A percentile compares a stretch with the other conserved stretches of the same genome.
phyloP scores from a whole-genome alignment of 352 stramenopile species.

The Peronospora tabacina region DNA sequence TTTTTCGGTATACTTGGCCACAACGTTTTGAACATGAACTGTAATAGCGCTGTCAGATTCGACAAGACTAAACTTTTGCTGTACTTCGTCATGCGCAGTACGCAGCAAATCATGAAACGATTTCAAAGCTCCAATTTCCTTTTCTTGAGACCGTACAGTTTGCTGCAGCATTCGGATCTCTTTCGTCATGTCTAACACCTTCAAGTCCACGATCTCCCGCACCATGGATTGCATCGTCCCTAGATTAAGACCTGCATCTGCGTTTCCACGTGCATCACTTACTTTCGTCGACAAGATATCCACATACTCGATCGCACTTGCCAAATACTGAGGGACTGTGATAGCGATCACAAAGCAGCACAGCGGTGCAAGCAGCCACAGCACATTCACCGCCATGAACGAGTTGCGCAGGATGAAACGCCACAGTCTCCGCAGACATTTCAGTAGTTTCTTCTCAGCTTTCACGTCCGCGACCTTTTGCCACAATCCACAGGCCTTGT shows the following conservation, averaged over 20 bases:
- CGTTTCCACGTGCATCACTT: conserved; percentile 13
- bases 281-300: conserved; percentile 48
- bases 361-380: conserved; percentile 64
- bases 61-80: conserved; percentile 52
- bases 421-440: conserved; percentile 35
- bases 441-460: conserved; percentile 23
- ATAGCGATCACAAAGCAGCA: conserved; percentile 67
- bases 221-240: conserved; percentile 54
- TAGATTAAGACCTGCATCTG: conserved; percentile 34
- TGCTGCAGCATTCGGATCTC: conserved; percentile 44
- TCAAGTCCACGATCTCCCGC: conserved; percentile 63
- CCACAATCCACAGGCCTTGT: conserved; percentile 2
- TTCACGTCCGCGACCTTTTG: conserved; percentile 16
- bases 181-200: conserved; percentile 47
- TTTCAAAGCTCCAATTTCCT: conserved; percentile 49
- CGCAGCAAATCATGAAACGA: conserved; percentile 50
- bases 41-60: conserved; percentile 47
- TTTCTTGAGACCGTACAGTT: conserved; percentile 47
- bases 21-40: conserved; percentile 60
- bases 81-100: conserved; percentile 45
- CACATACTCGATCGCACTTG: conserved; percentile 57
- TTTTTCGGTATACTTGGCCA: conserved; percentile 55
- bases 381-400: conserved; percentile 65
- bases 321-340: conserved; percentile 61
- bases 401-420: conserved; percentile 51